Conservation (phyloP, 192 early-diverging fungal species). For the Backusella parvicylindrica region DNA sequence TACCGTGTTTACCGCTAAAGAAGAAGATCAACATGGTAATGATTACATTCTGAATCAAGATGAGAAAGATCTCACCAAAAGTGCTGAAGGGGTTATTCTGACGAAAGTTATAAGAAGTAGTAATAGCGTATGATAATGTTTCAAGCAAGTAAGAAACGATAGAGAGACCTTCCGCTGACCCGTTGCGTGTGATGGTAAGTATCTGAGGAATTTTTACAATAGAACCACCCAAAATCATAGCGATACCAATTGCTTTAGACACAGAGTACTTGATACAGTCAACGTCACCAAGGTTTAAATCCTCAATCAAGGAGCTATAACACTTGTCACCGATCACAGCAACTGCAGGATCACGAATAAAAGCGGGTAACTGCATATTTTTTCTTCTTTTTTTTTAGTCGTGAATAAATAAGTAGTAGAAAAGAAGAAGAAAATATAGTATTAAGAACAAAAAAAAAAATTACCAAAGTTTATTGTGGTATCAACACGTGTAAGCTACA, state of each 20-base stretch:
- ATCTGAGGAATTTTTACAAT: conserved; percentile 97
- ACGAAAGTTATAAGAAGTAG: conserved; percentile 83
- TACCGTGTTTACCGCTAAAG: conserved; percentile 44
- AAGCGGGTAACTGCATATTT: conserved; percentile 49
- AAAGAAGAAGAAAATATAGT: not conserved
- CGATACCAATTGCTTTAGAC: conserved; percentile 88
- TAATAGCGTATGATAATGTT: conserved; percentile 72
- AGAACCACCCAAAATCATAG: conserved; percentile 84
- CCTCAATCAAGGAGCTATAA: conserved; percentile 68
- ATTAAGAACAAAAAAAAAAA: not conserved
- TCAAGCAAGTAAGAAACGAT: conserved; percentile 80
- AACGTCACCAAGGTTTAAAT: conserved; percentile 63
- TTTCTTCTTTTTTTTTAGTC: conserved; percentile 18
- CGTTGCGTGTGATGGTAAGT: conserved; percentile 73
- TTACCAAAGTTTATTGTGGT: not conserved
- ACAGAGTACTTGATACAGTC: conserved; percentile 77
- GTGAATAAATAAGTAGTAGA: not conserved
- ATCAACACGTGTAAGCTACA: not conserved
- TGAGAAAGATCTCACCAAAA: conserved; percentile 80
- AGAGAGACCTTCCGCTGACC: conserved; percentile 78
- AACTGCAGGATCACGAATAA: conserved; percentile 59
- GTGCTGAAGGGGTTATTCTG: conserved; percentile 85
- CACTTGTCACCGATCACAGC: conserved; percentile 82
- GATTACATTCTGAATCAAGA: conserved; percentile 79
- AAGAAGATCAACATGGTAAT: conserved; percentile 68